Percentiles rank a stretch among this genome's conserved stretches.
Conservation (phyloP, 345 rosid species). For the Arabis hirsuta region DNA sequence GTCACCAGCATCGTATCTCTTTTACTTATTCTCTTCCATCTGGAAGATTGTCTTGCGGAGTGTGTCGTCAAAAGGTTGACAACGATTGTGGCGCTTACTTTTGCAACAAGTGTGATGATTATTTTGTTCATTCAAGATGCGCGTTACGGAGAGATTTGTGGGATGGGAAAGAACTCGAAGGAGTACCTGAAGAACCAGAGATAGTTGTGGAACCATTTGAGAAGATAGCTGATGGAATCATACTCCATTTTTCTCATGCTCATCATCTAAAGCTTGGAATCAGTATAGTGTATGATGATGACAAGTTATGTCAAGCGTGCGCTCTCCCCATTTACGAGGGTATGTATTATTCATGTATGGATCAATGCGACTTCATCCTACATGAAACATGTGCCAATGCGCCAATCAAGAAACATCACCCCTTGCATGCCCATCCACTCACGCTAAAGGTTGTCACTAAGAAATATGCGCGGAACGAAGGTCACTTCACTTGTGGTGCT, state of each 20-base stretch:
- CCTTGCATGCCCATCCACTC: background rate
- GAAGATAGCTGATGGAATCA: background rate
- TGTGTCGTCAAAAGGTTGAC: background rate
- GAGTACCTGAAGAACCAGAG: background rate
- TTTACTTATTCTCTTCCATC: conserved; percentile 8
- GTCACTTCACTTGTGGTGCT: background rate
- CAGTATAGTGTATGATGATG: background rate
- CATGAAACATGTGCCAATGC: background rate
- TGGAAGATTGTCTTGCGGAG: background rate
- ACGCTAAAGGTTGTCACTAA: background rate
- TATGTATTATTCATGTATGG: conserved; percentile 9
- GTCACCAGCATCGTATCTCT: conserved; percentile 12
- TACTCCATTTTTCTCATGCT: conserved; percentile 24
- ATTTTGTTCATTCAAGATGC: conserved; percentile 31
- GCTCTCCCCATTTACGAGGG: background rate
- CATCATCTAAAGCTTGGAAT: conserved; percentile 3
- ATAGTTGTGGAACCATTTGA: background rate
- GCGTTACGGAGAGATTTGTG: background rate
- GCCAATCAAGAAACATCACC: background rate
- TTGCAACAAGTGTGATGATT: conserved; percentile 21
- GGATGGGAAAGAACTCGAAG: conserved; percentile 22
- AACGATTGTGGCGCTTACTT: background rate
- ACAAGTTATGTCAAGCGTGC: conserved; percentile 1
- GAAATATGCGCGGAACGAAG: background rate
- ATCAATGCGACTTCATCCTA: conserved; percentile 5